Percentiles rank a stretch among this genome's conserved stretches.
Evolutionary conservation across 306 rosid genomes (phyloP).

Genomic region (Gastrolobium bilobum): DNA sequence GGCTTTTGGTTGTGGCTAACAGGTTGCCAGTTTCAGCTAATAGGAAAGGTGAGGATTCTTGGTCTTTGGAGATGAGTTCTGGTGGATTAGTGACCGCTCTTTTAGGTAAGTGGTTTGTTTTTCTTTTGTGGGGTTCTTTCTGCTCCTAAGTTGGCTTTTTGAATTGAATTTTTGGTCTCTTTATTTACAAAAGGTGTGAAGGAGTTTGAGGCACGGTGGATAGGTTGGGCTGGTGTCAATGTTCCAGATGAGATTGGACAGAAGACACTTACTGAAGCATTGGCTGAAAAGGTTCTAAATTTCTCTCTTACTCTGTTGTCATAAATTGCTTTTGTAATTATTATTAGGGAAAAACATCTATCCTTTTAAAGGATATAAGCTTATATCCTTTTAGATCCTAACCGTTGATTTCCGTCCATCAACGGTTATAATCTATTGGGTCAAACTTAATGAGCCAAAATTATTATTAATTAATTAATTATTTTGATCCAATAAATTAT

Average conservation of each 20-base stretch:
- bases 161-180: constrained; percentile 12
- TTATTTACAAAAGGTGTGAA: constrained; percentile 71
- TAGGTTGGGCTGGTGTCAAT: constrained; percentile 97
- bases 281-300: constrained; percentile 78
- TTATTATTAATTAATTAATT: too few species aligned
- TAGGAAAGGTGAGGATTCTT: constrained; percentile 81
- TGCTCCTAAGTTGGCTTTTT: background rate
- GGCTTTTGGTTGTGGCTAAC: constrained; percentile 92
- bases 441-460: too few species aligned
- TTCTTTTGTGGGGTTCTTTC: background rate
- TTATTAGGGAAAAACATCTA: too few species aligned
- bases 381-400: too few species aligned
- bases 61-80: constrained; percentile 91
- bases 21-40: constrained; percentile 91
- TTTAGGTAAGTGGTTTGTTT: constrained; percentile 64
- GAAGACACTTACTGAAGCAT: constrained; percentile 84
- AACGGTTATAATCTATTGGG: too few species aligned
- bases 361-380: too few species aligned
- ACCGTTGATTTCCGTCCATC: too few species aligned
- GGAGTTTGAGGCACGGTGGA: constrained; percentile 93
- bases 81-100: constrained; percentile 93
- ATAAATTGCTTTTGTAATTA: background rate
- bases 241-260: constrained; percentile 91
- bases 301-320: background rate
- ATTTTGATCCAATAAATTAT: too few species aligned